These are phyloP conservation scores for Alternaria panax DNA, from an alignment of 2,329 filamentous ascomycete species.

Conservation along the genomic window DNA sequence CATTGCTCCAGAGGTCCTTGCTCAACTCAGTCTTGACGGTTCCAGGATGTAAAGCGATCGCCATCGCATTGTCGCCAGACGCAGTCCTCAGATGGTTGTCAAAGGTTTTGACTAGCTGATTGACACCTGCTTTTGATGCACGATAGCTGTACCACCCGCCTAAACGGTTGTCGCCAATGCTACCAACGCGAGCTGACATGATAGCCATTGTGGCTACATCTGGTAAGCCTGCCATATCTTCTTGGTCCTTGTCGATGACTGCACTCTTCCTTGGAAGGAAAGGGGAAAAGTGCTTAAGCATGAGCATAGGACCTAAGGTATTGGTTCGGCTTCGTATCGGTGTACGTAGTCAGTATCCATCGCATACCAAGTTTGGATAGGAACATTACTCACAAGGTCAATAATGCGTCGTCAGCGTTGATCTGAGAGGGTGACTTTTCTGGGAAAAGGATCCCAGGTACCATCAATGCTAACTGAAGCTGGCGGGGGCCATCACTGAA, in stretches of 20 bases:
- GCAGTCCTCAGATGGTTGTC: slow-evolving; percentile 69
- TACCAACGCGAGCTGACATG: slow-evolving; percentile 81
- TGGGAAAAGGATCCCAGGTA: slow-evolving; percentile 75
- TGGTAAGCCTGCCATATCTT: slow-evolving; percentile 49
- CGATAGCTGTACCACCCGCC: slow-evolving; percentile 88
- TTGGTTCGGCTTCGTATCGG: slow-evolving; percentile 63
- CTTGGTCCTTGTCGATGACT: slow-evolving; percentile 5
- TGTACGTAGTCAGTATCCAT: background rate
- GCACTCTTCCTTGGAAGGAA: slow-evolving; percentile 69
- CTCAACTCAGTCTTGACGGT: slow-evolving; percentile 80
- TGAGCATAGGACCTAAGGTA: slow-evolving; percentile 74
- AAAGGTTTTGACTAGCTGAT: slow-evolving; percentile 73
- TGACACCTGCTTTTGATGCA: slow-evolving; percentile 76
- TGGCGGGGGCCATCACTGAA: slow-evolving; percentile 61
- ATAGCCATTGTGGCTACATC: slow-evolving; percentile 70
- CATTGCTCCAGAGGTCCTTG: slow-evolving; percentile 73
- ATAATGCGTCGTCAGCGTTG: slow-evolving; percentile 65
- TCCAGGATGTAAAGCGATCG: slow-evolving; percentile 77
- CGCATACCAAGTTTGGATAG: background rate
- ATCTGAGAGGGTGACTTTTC: slow-evolving; percentile 76
- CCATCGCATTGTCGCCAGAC: slow-evolving; percentile 68
- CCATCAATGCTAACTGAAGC: slow-evolving; percentile 72
- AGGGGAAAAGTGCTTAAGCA: slow-evolving; percentile 76
- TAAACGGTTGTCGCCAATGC: slow-evolving; percentile 72
- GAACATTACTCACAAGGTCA: slow-evolving; percentile 61